Conservation (phyloP, 2,329 filamentous ascomycete species). For the Stagonosporopsis vannaccii region DNA sequence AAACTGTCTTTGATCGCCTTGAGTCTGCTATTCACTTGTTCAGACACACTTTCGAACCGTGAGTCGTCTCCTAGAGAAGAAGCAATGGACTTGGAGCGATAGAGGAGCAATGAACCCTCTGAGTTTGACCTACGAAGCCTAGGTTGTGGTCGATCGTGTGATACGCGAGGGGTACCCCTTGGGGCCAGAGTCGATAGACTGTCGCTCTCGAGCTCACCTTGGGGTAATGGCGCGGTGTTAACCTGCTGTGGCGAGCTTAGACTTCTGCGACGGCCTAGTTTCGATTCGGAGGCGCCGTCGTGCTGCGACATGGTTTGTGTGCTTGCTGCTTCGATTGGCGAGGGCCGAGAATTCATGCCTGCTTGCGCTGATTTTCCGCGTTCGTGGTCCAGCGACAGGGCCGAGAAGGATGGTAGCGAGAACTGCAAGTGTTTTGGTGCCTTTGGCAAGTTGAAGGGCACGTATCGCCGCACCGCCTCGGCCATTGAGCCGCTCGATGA, state of each 20-base stretch:
- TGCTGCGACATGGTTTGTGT: conserved; percentile 27
- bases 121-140: conserved; percentile 70
- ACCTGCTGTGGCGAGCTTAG: conserved; percentile 21
- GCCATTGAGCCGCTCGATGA: conserved; percentile 49
- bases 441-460: conserved; percentile 49
- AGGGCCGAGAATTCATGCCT: conserved; percentile 19
- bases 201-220: conserved; percentile 28
- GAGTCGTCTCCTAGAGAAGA: conserved; percentile 87
- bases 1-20: conserved; percentile 91
- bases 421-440: conserved; percentile 48
- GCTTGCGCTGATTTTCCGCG: conserved; percentile 19
- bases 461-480: conserved; percentile 46
- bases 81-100: conserved; percentile 75
- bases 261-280: conserved; percentile 15
- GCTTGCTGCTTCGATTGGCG: conserved; percentile 27
- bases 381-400: conserved; percentile 34
- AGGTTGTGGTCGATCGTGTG: conserved; percentile 28
- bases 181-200: conserved; percentile 26
- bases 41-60: conserved; percentile 78
- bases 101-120: conserved; percentile 77
- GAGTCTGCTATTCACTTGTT: conserved; percentile 86
- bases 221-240: conserved; percentile 24
- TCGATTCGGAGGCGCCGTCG: conserved; percentile 30
- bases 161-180: conserved; percentile 11
- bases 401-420: conserved; percentile 45